Evolutionary conservation across 805 yeast genomes (phyloP).

Genomic region (Myxozyma mucilagina): DNA sequence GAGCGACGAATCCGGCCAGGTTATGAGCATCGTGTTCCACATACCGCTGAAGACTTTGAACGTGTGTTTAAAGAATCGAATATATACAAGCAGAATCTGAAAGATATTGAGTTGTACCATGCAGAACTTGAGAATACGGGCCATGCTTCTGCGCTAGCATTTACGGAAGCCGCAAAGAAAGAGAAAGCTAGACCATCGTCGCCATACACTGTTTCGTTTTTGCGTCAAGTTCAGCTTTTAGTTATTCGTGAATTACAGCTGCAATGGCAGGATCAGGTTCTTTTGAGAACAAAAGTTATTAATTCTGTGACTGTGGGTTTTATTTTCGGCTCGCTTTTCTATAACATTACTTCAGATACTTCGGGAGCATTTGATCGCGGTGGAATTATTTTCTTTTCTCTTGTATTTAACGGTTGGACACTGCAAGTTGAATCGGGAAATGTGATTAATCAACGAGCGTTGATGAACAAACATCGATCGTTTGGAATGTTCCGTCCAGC

Average conservation of each 20-base stretch:
- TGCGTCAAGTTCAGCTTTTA: constrained; percentile 20
- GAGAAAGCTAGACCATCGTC: constrained; percentile 12
- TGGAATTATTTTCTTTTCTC: constrained; percentile 54
- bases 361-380: constrained; percentile 56
- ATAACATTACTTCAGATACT: constrained; percentile 47
- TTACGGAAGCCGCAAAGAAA: constrained; percentile 15
- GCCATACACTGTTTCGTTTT: constrained; percentile 32
- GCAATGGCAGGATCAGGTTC: constrained; percentile 31
- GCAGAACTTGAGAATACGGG: constrained; percentile 21
- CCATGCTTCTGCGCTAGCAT: constrained; percentile 15
- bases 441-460: constrained; percentile 54
- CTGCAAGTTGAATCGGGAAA: constrained; percentile 57
- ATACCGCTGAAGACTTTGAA: constrained; percentile 49
- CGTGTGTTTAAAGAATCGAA: constrained; percentile 53
- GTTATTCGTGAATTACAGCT: constrained; percentile 23
- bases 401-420: constrained; percentile 61
- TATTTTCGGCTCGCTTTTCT: constrained; percentile 55
- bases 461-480: constrained; percentile 61
- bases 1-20: constrained; percentile 50
- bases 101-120: constrained; percentile 45
- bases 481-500: constrained; percentile 62
- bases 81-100: constrained; percentile 45
- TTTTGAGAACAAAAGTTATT: constrained; percentile 18
- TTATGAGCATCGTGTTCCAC: constrained; percentile 51
- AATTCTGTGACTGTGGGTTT: constrained; percentile 53